Conservation (phyloP, 148 eudicot genomes). For the Spergularia marina region DNA sequence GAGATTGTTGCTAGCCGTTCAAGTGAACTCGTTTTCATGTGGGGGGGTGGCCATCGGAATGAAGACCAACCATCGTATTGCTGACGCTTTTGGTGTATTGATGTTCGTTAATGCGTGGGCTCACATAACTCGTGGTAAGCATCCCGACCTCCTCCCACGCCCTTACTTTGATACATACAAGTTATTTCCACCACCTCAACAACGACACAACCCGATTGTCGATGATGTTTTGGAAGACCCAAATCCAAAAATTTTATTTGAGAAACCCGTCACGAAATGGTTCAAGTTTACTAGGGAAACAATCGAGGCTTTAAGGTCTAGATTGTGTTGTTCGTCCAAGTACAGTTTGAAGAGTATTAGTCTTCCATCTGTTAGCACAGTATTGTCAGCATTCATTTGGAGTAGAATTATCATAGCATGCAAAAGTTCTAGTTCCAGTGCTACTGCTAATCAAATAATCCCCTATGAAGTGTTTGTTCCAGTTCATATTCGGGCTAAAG, state of each 20-base stretch:
- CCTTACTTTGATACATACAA: conserved; percentile 4
- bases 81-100: background rate
- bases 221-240: conserved; percentile 1
- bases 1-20: background rate
- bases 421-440: too few species aligned
- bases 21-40: conserved; percentile 6
- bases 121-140: background rate
- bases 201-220: background rate
- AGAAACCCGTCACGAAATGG: conserved; percentile 23
- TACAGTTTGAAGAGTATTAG: background rate
- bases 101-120: conserved; percentile 12
- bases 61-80: conserved; percentile 7
- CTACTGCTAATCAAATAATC: background rate
- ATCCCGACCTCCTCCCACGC: background rate
- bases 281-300: conserved; percentile 28
- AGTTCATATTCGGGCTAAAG: conserved; percentile 28
- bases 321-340: background rate
- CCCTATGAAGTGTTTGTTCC: conserved; percentile 19
- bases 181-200: conserved; percentile 8
- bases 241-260: background rate
- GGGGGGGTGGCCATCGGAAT: conserved; percentile 9
- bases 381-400: conserved; percentile 41
- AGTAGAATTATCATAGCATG: conserved; percentile 23
- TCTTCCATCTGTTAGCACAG: conserved; percentile 22
- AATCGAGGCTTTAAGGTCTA: conserved; percentile 19